Conservation (phyloP, 192 early-diverging fungal genomes). For the Coemansia sp. region DNA sequence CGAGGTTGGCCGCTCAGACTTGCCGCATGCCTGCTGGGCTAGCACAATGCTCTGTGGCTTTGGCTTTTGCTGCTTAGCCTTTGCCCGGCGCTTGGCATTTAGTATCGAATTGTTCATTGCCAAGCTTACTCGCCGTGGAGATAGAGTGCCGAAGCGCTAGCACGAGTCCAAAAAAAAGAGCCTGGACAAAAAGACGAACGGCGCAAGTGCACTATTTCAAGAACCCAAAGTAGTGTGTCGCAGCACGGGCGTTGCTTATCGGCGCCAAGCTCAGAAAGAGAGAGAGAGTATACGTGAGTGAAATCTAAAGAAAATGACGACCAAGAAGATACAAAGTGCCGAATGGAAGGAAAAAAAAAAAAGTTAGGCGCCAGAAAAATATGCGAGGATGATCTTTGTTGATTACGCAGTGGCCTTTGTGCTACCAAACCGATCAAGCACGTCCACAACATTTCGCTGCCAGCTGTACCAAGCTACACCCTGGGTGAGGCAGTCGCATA, state of each 20-base stretch:
- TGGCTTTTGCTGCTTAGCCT: conserved; percentile 51
- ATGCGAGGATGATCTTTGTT: neutral
- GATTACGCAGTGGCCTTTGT: neutral
- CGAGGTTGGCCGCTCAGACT: neutral
- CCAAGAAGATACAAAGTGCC: neutral
- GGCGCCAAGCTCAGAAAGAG: neutral
- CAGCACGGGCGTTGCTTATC: neutral
- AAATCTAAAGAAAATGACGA: neutral
- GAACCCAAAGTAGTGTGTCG: neutral
- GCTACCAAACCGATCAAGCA: conserved; percentile 25
- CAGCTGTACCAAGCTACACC: conserved; percentile 49
- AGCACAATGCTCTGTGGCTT: conserved; percentile 7
- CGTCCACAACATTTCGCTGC: conserved; percentile 29
- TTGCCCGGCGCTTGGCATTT: conserved; percentile 52
- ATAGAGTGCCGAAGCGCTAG: neutral
- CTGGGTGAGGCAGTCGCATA: conserved; percentile 52
- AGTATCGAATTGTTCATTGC: conserved; percentile 21
- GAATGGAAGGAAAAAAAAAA: conserved; percentile 11
- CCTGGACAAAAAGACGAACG: conserved; percentile 1
- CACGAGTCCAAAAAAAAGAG: neutral
- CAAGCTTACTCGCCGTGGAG: neutral
- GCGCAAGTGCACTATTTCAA: neutral
- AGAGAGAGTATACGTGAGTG: neutral
- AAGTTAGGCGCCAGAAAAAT: conserved; percentile 9
- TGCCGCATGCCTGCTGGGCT: neutral